Percentiles rank a stretch among this genome's conserved stretches.
phyloP scores from a whole-genome alignment of 2,329 filamentous ascomycete genomes.

The Epichloe gansuensis region DNA sequence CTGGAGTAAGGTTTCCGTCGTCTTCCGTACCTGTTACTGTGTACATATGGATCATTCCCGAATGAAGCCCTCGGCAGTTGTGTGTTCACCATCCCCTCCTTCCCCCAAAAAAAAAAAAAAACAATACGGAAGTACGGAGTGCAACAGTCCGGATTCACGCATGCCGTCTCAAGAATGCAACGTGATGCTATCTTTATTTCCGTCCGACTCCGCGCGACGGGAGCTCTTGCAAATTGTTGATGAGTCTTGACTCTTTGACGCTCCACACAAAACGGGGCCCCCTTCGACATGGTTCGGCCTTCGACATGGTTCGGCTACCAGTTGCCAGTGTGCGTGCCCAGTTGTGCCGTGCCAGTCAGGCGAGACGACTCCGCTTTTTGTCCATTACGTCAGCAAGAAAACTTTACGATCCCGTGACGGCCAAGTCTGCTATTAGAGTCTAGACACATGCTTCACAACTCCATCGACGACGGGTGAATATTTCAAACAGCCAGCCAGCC shows the following conservation, averaged over 20 bases:
- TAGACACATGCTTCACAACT: conserved; percentile 2
- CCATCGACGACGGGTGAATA: conserved; percentile 3
- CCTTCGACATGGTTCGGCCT: no score
- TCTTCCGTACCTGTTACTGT: background rate
- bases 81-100: background rate
- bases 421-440: background rate
- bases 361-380: background rate
- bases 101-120: no score
- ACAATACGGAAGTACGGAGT: no score
- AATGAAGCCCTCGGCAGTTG: background rate
- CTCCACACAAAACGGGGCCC: no score
- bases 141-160: background rate
- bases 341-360: background rate
- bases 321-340: no score
- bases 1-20: no score
- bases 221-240: background rate
- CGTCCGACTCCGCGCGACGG: background rate
- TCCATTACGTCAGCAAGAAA: conserved; percentile 12
- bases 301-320: no score
- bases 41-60: background rate
- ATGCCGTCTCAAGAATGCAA: background rate
- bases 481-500: background rate
- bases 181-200: background rate
- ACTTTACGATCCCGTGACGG: conserved; percentile 7
- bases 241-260: no score